Base-by-base conservation (phyloP, 768 basidiomycete species). In the Porpolomopsis calyptriformis region DNA sequence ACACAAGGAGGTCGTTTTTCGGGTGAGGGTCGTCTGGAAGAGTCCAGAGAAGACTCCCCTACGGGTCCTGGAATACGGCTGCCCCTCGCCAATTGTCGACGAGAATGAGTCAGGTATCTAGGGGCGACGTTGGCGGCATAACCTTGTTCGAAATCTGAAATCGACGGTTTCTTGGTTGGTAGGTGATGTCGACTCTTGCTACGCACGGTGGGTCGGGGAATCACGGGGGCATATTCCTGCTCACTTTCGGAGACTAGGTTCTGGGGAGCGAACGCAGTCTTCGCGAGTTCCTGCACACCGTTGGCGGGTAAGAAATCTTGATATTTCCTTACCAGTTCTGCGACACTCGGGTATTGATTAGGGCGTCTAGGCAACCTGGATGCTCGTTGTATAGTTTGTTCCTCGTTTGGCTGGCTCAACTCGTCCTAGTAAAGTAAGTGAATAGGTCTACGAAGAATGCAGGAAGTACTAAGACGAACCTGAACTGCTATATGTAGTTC, bases 81-180 rank as follows among this genome's bases (percentile, higher is more conserved):
- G 18, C 56, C 55, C 37, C 53, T 57, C 5, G 62, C 57, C 11
- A 60, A 52, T 42, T 64, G 60, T 31, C 77, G 71, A 37, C 77
- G 71, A 25, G 68, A 58, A 51, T 72, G 74, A 8, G 76, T 77
- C 19, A 82, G 66, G 53, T 87, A 82, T 52, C 76, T 73, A 2
- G 89, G 83, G 1, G 88, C 90, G 48, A 91, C 80, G 57, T 92
- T 92, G n/a, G 82, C 86, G 3, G 91, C 90, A 63, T 93, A 94
- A 39, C 91, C 80, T 46, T 85, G 78, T 64, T 94, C 92, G 45
- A 89, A 89, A 58, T 94, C 92, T 4, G 91, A 93, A 8, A 71
- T 70, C 7, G 82, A 81, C 31, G 77, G 64, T 51, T 78, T 78
- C 57, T 69, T 73, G 11, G 64, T 55, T 35, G 72, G 62, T 38